phyloP scores from a whole-genome alignment of 2,329 filamentous ascomycete species.

The Xylariomycetidae sp. region DNA sequence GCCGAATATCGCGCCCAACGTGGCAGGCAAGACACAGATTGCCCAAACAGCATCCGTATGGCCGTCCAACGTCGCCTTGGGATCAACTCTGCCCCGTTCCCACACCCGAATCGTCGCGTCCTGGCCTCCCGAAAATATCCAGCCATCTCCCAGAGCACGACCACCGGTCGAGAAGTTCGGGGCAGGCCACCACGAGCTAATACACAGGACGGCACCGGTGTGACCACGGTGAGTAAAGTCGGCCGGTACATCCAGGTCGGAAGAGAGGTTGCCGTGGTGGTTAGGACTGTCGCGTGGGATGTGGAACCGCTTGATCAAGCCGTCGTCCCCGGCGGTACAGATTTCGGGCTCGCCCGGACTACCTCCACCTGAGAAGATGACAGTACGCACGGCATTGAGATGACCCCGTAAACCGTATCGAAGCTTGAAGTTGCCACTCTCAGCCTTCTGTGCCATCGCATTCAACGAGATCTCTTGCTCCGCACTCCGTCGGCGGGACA shows the following conservation, averaged over 20 bases:
- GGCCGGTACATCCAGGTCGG: constrained; percentile 83
- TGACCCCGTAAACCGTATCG: constrained; percentile 88
- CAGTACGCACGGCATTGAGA: constrained; percentile 85
- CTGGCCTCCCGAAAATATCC: constrained; percentile 97
- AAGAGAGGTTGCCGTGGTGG: constrained; percentile 47
- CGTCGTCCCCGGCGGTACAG: constrained; percentile 92
- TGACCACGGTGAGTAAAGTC: constrained; percentile 96
- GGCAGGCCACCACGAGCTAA: constrained; percentile 81
- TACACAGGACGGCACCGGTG: constrained; percentile 77
- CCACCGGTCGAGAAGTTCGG: constrained; percentile 87
- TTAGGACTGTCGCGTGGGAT: constrained; percentile 71
- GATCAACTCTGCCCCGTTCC: constrained; percentile 90
- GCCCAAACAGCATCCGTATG: constrained; percentile 97
- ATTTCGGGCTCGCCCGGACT: constrained; percentile 95
- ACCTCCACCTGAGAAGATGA: constrained; percentile 94
- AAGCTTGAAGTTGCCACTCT: constrained; percentile 80
- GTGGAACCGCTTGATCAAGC: constrained; percentile 93
- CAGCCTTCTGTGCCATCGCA: constrained; percentile 49
- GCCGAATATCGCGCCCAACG: constrained; percentile 74
- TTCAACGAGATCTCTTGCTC: constrained; percentile 58
- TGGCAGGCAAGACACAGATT: constrained; percentile 83
- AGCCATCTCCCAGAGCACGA: constrained; percentile 83
- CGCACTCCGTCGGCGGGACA: constrained; percentile 62
- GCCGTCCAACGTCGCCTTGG: constrained; percentile 88
- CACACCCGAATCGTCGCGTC: constrained; percentile 90